A percentile compares a stretch with the other conserved stretches of the same genome.
These are phyloP conservation scores for Aspergillus diversus DNA, from an alignment of 495 filamentous ascomycete genomes.

Conservation along the genomic window DNA sequence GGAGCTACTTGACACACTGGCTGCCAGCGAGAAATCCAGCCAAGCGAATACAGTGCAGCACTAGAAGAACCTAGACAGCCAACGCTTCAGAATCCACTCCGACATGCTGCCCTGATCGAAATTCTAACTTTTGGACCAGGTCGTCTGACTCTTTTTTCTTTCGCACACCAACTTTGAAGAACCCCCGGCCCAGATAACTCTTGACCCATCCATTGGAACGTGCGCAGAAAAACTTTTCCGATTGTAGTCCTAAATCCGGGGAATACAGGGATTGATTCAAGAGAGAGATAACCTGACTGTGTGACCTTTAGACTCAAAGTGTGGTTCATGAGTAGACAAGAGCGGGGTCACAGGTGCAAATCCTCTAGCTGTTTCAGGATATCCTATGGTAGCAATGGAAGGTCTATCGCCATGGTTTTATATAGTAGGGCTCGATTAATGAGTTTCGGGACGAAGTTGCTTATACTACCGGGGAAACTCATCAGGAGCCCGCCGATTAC, in stretches of 20 bases:
- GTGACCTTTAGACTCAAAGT: not conserved
- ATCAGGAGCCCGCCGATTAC: not conserved
- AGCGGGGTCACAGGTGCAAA: conserved; percentile 1
- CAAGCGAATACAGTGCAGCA: not conserved
- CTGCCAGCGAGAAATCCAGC: not conserved
- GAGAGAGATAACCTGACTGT: not conserved
- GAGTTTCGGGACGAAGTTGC: not conserved
- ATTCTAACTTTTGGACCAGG: not conserved
- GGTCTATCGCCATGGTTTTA: not conserved
- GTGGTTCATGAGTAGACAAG: not conserved
- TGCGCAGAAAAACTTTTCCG: too few relatives aligned
- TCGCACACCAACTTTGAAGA: not conserved
- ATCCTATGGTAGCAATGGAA: not conserved
- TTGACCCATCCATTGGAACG: not conserved
- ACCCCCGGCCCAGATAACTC: not conserved
- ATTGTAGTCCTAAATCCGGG: too few relatives aligned
- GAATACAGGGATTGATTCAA: not conserved
- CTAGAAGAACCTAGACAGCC: not conserved
- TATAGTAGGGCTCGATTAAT: not conserved
- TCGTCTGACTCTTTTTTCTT: not conserved
- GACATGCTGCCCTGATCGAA: not conserved
- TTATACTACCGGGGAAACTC: not conserved
- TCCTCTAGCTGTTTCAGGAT: conserved; percentile 6
- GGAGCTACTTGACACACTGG: not conserved
- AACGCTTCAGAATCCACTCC: not conserved